These are phyloP conservation scores for Melanomma pulvis-pyrius DNA, from an alignment of 495 filamentous ascomycete species.

Conservation along the genomic window DNA sequence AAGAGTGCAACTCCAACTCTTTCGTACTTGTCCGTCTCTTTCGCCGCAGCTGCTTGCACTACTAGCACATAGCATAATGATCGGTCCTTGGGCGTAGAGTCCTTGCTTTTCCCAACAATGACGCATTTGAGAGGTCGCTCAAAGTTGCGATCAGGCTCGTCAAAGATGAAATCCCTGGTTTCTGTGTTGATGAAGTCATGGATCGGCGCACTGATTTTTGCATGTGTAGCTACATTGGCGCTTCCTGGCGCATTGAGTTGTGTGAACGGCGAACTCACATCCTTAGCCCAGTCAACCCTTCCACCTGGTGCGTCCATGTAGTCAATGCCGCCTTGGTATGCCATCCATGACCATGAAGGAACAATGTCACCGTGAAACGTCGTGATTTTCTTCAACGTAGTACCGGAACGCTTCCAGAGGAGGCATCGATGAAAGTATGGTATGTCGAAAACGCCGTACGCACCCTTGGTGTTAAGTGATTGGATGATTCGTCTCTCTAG, in stretches of 20 bases:
- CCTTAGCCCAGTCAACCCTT: conserved; percentile 2
- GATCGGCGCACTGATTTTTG: neutral
- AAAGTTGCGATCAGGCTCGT: neutral
- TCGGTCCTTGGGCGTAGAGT: neutral
- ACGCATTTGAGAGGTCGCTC: neutral
- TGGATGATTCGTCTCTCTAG: conserved; percentile 41
- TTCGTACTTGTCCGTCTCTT: neutral
- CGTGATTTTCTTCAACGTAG: neutral
- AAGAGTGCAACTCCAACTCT: conserved; percentile 13
- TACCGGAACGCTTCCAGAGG: conserved; percentile 18
- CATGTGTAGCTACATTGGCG: neutral
- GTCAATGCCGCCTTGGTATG: conserved; percentile 26
- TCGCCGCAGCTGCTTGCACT: neutral
- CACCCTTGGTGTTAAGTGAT: conserved; percentile 32
- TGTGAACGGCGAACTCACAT: conserved; percentile 12
- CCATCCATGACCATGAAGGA: conserved; percentile 37
- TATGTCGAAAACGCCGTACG: conserved; percentile 26
- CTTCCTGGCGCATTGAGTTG: neutral
- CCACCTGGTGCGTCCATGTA: conserved; percentile 20
- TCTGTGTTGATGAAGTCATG: neutral
- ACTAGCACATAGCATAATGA: neutral
- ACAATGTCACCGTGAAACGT: neutral
- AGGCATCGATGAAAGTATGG: conserved; percentile 16
- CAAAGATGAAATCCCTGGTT: neutral
- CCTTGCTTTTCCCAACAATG: neutral